Evolutionary conservation across 441 rosid genomes (phyloP), one percentile per base, ranked within the genome.

Genomic region (Gossypium gossypioides): DNA sequence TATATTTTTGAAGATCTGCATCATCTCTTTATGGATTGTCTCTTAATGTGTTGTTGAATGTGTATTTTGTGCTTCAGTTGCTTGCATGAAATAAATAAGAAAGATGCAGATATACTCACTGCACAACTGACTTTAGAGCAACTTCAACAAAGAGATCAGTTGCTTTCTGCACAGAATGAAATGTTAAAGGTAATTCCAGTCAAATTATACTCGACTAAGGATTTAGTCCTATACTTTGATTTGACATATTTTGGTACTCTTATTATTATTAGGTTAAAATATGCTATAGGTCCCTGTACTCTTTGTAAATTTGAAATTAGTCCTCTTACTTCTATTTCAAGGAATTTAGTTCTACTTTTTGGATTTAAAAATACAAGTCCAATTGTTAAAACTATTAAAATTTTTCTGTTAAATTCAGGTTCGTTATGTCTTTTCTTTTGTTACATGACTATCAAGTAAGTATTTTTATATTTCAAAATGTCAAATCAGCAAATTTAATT

Each of bases 141-240:
- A 74, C 91, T 89, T 74, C 81, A 86, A 74, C 91, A 91, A 83
- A 84, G 94, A 68, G 93, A 85, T 79, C 94, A 83, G 83, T 78
- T 92, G 77, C 97, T 90, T 67, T 82, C 89, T 6, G 88, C 90
- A 63, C 96, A 94, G 80, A 90, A 92, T 71, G 91, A 88, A 79
- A 85, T 94, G 94, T 74, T 94, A 70, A 92, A 94, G 88, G 97
- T 81, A 51, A 77, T 48, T 68, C 19, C 15, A 60, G 34, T 56
- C 34, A 56, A 56, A 56, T 10, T 56, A 56, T 56, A 27, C 46
- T 40, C 46, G 46, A 40, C 46, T 40, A 40, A 40, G 46, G 46
- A 9, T 40, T 40, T 40, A 40, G 13, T 9, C 46, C 46, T 9
- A 40, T 40, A 9, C 46, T 40, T 40, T 40, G 13, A 40, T 40